Base-by-base conservation (phyloP, 345 rosid genomes). In the Citrus glauca region DNA sequence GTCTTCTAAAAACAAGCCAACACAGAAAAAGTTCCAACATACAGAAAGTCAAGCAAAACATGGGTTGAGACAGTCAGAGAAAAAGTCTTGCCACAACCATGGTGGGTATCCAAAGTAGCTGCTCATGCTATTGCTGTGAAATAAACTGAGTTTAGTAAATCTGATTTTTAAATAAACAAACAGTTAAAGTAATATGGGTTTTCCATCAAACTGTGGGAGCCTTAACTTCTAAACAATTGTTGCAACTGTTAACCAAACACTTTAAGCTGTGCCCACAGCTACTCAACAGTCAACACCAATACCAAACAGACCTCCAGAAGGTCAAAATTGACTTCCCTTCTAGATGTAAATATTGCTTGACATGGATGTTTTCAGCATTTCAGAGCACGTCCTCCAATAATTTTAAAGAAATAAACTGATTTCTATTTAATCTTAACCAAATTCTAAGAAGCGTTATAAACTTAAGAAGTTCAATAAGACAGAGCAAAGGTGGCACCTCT, bases 401-500 rank as follows among this genome's bases (percentile, higher is more conserved):
- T 76, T 28, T 66, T 66, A 56, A 13, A 6, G 14, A 66, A 48
- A 45, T 33, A 45, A 45, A 28, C 9, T 62, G 17, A 74, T 27
- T 28, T 28, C 24, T 37, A 24, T n/a, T 6, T 48, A 64, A 28
- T 45, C 59, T 20, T 14, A 59, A 9, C 60, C 56, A 4, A 30
- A 45, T 53, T 38, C 57, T 22, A 17, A 25, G 62, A 72, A 55
- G 56, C 14, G 61, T 20, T 22, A 59, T 4, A 63, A n/a, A 48
- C 4, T 62, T 30, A 42, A 64, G 16, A 73, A 19, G 35, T 64
- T 37, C 16, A 22, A 25, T 38, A 59, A 30, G 42, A 35, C 42
- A 50, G 35, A 59, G 76, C 9, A 71, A 71, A 45, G 75, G 38
- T 8, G 25, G 30, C 81, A 89, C 99, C 98, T 96, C 99, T 63